phyloP scores from a whole-genome alignment of 352 stramenopile genomes.

The Phytophthora niederhauseri region DNA sequence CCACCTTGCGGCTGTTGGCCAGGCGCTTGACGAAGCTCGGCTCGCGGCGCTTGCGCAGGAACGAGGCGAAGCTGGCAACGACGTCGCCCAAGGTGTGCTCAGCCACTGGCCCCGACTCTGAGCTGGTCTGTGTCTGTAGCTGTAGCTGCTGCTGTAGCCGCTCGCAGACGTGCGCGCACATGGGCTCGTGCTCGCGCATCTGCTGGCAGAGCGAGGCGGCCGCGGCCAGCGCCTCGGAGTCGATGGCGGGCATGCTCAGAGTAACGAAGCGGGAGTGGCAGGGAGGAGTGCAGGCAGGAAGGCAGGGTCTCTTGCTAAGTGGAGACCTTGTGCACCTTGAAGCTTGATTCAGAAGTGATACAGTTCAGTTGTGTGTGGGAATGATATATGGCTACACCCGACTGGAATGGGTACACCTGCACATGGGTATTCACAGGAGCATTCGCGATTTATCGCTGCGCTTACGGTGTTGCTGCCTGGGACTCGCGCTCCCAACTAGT shows the following conservation, averaged over 20 bases:
- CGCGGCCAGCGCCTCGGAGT: constrained; percentile 22
- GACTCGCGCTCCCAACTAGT: not conserved
- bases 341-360: too few relatives aligned
- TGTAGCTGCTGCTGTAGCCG: constrained; percentile 6
- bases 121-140: too few relatives aligned
- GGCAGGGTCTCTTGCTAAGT: too few relatives aligned
- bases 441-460: too few relatives aligned
- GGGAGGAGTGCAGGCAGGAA: too few relatives aligned
- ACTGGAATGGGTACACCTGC: too few relatives aligned
- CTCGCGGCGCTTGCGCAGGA: constrained; percentile 12
- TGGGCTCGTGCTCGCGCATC: constrained; percentile 22
- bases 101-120: too few relatives aligned
- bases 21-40: constrained; percentile 20
- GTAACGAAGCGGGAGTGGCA: not conserved
- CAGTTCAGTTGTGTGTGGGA: too few relatives aligned
- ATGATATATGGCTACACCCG: too few relatives aligned
- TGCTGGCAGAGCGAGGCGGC: constrained; percentile 21
- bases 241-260: not conserved
- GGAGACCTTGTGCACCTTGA: not conserved
- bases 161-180: constrained; percentile 15
- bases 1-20: constrained; percentile 29
- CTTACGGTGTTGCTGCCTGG: not conserved
- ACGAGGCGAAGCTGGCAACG: constrained; percentile 31
- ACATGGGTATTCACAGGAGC: too few relatives aligned
- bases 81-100: too few relatives aligned